These are phyloP conservation scores for Maudiozyma saulgeensis DNA, from an alignment of 805 yeast species.

Conservation along the genomic window DNA sequence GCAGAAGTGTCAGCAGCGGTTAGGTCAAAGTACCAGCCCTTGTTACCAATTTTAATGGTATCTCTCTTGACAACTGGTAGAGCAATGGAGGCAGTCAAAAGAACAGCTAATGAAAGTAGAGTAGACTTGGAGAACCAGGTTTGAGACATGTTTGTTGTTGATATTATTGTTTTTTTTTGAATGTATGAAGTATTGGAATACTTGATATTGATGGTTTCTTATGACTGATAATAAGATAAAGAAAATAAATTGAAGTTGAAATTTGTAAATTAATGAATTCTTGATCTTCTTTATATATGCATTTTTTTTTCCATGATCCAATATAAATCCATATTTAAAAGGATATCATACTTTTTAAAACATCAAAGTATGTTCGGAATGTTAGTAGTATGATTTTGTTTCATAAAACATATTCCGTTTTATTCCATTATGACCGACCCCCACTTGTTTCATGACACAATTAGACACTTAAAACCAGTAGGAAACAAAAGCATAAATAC, in stretches of 20 bases:
- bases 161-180: neutral
- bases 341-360: too few relatives aligned
- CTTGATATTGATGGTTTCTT: neutral
- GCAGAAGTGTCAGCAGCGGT: conserved; percentile 2
- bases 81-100: neutral
- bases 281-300: neutral
- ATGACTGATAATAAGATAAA: neutral
- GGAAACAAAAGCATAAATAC: neutral
- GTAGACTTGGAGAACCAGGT: conserved; percentile 1
- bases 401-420: neutral
- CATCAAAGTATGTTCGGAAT: neutral
- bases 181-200: neutral
- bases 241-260: neutral
- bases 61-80: neutral
- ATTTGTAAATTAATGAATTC: neutral
- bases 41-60: conserved; percentile 2
- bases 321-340: too few relatives aligned
- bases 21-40: conserved; percentile 2
- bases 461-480: neutral
- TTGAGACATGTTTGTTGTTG: neutral
- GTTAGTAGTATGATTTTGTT: neutral
- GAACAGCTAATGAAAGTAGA: neutral
- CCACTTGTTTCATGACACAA: neutral
- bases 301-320: neutral
- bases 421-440: too few relatives aligned